phyloP scores from a whole-genome alignment of 1,284 basidiomycete genomes.

The Leccinum huronense region DNA sequence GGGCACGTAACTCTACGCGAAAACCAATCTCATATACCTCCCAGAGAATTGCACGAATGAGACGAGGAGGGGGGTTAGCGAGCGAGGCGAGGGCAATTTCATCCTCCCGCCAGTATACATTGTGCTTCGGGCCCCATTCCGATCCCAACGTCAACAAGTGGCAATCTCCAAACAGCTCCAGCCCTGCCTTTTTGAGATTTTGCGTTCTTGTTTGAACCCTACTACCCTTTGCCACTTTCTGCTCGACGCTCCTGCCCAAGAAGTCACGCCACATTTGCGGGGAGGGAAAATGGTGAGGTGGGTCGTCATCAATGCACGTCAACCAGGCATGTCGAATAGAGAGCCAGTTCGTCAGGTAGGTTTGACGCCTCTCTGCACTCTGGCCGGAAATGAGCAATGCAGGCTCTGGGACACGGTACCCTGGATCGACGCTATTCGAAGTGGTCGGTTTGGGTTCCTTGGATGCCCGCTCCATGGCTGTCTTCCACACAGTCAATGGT shows the following conservation, averaged over 20 bases:
- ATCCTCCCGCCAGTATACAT: too few relatives aligned
- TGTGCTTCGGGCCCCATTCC: background rate
- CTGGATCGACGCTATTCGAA: background rate
- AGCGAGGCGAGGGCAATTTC: too few relatives aligned
- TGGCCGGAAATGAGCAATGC: constrained; percentile 4
- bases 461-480: too few relatives aligned
- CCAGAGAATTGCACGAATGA: too few relatives aligned
- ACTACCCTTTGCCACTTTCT: background rate
- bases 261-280: constrained; percentile 1
- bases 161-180: background rate
- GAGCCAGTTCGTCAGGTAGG: constrained; percentile 13
- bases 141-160: background rate
- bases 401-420: constrained; percentile 13
- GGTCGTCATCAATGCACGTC: background rate
- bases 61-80: too few relatives aligned
- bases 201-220: too few relatives aligned
- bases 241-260: background rate
- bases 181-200: background rate
- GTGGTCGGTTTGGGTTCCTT: too few relatives aligned
- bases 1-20: background rate
- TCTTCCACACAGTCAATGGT: too few relatives aligned
- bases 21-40: constrained; percentile 2
- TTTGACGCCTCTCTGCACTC: background rate
- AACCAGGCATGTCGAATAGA: constrained; percentile 4
- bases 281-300: background rate